Evolutionary conservation across 1,284 basidiomycete species (phyloP).

Genomic region (Takashimella koratensis): DNA sequence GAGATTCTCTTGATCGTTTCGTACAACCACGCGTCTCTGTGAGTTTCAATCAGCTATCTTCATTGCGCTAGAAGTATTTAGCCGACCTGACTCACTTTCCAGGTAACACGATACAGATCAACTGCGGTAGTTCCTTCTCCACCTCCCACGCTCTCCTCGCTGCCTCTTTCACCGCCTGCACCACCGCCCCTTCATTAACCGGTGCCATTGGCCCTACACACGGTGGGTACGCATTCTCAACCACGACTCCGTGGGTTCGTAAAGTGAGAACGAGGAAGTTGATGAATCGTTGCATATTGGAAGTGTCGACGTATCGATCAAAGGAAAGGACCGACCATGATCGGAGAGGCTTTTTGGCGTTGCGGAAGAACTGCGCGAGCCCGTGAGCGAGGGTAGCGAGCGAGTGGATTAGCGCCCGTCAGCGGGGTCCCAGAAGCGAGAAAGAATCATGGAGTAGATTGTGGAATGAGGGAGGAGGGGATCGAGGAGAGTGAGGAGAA

Average conservation of each 20-base stretch:
- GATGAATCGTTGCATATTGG: conserved; percentile 33
- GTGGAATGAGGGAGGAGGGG: no score
- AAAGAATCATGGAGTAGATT: no score
- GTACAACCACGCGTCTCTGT: conserved; percentile 45
- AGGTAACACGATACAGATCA: conserved; percentile 45
- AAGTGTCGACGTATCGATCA: conserved; percentile 25
- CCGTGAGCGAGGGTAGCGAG: no score
- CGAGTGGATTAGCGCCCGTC: no score
- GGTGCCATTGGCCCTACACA: conserved; percentile 34
- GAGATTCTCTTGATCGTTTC: conserved; percentile 50
- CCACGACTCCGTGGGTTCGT: conserved; percentile 25
- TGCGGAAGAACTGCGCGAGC: conserved; percentile 41
- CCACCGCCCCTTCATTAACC: conserved; percentile 3
- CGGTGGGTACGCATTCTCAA: conserved; percentile 28
- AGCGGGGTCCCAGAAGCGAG: no score
- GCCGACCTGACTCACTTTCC: conserved; percentile 23
- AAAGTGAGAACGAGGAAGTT: conserved; percentile 21
- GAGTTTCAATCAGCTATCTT: no score
- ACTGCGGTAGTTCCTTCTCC: conserved; percentile 38
- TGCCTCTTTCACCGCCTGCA: conserved; percentile 18
- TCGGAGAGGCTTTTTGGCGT: conserved; percentile 30
- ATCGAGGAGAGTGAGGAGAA: no score
- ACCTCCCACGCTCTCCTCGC: conserved; percentile 37
- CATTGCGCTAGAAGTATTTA: neutral
- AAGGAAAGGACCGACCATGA: conserved; percentile 46